Base-by-base conservation (phyloP, 169 alveolate species). In the Plasmodium ovale region DNA sequence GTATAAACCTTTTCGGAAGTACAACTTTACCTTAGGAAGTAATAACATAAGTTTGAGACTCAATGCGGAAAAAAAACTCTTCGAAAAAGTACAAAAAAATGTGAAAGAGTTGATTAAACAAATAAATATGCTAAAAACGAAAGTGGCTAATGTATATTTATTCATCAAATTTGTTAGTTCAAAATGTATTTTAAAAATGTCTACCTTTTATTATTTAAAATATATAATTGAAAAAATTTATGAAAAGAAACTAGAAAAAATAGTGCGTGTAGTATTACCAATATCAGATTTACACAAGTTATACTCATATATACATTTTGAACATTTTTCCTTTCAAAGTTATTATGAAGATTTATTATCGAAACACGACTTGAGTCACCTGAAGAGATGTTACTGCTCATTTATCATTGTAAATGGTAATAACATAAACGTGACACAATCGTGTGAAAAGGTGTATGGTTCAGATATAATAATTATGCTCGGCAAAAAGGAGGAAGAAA, bases 181-280 rank as follows among this genome's bases (percentile, higher is more conserved):
- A 33, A 82, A 82, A 82, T 82, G 84, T 53, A 82, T 82, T 14
- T 21, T 47, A 49, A 82, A 82, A 65, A 23, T 82, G 90, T 82
- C 90, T 16, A 82, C 59, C 12, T 82, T 39, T 65, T 82, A 82
- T 56, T 82, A 82, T 51, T 65, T 82, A 31, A 82, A 82, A 59
- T 82, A 51, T 16, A 82, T 82, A 21, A 58, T 82, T 56, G 90
- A 82, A 27, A 47, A 65, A 19, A 65, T 82, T 51, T 82, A 82
- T 69, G 84, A 82, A 21, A 23, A 35, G 10, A 82, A 53, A 56
- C 29, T 82, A 51, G 84, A 82, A 14, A 35, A 56, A n/a, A 3
- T 58, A 6, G 54, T 82, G 1, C 90, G 90, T 82, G 90, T 67
- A 4, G 90, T 82, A 25, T 65, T 82, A 49, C 90, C 90, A 23